Conservation (phyloP, 257 asterid species). For the Solanum sitiens region DNA sequence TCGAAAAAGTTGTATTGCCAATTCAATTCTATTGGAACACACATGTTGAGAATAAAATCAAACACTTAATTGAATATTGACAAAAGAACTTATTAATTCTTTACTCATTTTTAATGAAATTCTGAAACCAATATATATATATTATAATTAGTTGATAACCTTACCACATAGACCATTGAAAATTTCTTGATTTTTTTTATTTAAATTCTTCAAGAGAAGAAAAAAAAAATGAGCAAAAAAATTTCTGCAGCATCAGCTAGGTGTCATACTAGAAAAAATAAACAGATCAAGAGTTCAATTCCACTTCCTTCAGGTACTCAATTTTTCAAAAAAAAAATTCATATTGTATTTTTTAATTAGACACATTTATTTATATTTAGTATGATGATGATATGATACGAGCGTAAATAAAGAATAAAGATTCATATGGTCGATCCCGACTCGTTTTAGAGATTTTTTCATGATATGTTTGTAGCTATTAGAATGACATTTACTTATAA, state of each 20-base stretch:
- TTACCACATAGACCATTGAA: neutral
- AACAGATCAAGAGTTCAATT: constrained; percentile 15
- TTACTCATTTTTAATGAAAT: neutral
- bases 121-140: neutral
- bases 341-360: neutral
- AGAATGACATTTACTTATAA: neutral
- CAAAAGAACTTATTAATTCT: neutral
- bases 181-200: neutral
- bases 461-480: neutral
- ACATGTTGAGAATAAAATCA: neutral
- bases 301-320: constrained; percentile 36
- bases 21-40: neutral
- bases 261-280: constrained; percentile 62
- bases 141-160: neutral
- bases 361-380: neutral
- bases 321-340: neutral
- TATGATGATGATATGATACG: neutral
- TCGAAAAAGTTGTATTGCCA: neutral
- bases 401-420: neutral
- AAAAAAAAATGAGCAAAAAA: constrained; percentile 31
- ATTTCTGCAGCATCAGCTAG: constrained; percentile 84
- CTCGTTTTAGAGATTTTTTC: neutral
- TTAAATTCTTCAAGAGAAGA: neutral
- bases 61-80: neutral
- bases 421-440: neutral